These are phyloP conservation scores for Silene coronaria DNA, from an alignment of 179 eudicot species.

Conservation along the genomic window DNA sequence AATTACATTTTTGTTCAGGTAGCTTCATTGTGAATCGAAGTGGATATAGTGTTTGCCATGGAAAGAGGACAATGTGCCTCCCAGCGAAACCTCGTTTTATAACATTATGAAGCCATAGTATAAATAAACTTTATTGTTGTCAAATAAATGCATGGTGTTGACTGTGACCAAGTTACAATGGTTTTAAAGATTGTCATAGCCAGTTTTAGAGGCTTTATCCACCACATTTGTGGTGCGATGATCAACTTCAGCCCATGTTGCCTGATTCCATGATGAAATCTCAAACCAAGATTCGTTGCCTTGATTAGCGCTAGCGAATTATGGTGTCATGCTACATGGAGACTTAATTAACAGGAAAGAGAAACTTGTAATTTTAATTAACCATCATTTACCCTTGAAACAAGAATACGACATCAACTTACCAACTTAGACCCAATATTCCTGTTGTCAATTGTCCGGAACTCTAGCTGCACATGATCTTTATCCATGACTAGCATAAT, in stretches of 20 bases:
- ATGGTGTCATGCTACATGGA: neutral
- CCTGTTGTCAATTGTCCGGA: neutral
- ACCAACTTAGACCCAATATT: neutral
- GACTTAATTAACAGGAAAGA: neutral
- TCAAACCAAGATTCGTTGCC: neutral
- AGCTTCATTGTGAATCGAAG: neutral
- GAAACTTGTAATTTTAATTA: neutral
- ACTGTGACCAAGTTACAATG: neutral
- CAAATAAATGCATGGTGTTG: neutral
- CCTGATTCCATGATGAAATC: neutral
- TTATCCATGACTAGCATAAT: neutral
- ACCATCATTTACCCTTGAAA: neutral
- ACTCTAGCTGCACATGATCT: constrained; percentile 1
- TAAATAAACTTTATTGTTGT: neutral
- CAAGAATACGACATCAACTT: neutral
- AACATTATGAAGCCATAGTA: neutral
- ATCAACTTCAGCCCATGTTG: neutral
- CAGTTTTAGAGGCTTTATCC: neutral
- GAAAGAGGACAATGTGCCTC: neutral
- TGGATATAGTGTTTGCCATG: neutral
- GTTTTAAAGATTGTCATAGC: neutral
- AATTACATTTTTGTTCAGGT: neutral
- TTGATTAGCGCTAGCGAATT: neutral
- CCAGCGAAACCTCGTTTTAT: neutral
- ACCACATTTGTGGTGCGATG: neutral